Evolutionary conservation across 1,284 basidiomycete species (phyloP).

Genomic region (Grifola frondosa): DNA sequence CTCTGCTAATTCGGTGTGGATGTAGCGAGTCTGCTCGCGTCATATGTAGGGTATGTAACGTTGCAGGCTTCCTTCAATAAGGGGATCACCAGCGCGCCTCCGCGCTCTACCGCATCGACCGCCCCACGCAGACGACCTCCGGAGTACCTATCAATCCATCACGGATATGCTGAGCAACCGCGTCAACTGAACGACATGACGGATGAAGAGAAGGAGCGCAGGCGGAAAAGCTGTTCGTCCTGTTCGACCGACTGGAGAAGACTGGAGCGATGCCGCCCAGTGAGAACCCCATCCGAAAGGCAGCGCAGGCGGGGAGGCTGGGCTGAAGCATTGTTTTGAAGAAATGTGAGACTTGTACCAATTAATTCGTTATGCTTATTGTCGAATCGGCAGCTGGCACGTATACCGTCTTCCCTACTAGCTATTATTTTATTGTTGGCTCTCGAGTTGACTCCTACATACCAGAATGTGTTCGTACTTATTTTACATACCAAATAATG

Average conservation of each 20-base stretch:
- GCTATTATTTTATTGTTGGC: too few species aligned
- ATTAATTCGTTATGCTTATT: too few species aligned
- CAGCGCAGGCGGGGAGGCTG: conserved; percentile 57
- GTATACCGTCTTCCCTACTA: too few species aligned
- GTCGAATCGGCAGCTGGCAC: too few species aligned
- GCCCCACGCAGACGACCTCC: conserved; percentile 39
- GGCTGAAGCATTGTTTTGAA: conserved; percentile 12
- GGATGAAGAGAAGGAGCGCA: conserved; percentile 88
- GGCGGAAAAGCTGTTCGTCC: conserved; percentile 84
- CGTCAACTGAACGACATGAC: conserved; percentile 64
- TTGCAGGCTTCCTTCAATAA: conserved; percentile 90
- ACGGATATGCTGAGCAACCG: conserved; percentile 61
- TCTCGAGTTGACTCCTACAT: too few species aligned
- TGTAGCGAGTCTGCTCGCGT: conserved; percentile 64
- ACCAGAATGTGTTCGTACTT: too few species aligned
- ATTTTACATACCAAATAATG: too few species aligned
- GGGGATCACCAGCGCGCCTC: conserved; percentile 68
- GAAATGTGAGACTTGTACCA: too few species aligned
- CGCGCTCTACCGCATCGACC: conserved; percentile 27
- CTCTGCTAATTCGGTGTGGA: conserved; percentile 2
- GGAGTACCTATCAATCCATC: conserved; percentile 71
- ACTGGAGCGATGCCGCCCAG: conserved; percentile 61
- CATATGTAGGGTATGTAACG: conserved; percentile 87
- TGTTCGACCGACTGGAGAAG: conserved; percentile 86
- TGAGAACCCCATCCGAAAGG: conserved; percentile 74